Conservation (phyloP, 768 basidiomycete species). For the Hericium alpestre region DNA sequence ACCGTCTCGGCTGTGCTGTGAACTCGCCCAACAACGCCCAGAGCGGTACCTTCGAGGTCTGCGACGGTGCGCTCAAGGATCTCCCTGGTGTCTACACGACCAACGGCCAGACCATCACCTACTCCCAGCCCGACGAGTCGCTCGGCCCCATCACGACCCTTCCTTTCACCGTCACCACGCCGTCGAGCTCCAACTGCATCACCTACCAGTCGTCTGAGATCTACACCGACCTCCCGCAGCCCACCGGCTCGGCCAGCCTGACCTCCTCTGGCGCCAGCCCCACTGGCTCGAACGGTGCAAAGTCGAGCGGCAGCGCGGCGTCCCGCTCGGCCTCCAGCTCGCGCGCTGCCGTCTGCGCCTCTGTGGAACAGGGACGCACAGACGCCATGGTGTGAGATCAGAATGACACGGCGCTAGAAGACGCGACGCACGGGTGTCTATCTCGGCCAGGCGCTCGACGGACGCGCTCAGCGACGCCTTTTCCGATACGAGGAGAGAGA, state of each 20-base stretch:
- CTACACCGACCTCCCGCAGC: conserved; percentile 18
- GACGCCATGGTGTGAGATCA: neutral
- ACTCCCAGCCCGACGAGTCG: conserved; percentile 37
- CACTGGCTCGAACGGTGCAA: neutral
- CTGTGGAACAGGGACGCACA: neutral
- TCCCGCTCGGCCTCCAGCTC: conserved; percentile 15
- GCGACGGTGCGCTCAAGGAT: conserved; percentile 55
- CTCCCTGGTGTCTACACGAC: conserved; percentile 41
- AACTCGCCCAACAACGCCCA: conserved; percentile 60
- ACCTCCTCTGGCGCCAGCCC: neutral
- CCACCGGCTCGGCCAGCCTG: conserved; percentile 2
- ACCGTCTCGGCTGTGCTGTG: conserved; percentile 65
- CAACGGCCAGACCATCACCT: conserved; percentile 32
- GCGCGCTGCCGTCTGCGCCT: conserved; percentile 17
- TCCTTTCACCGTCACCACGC: conserved; percentile 32
- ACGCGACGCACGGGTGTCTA: conserved; percentile 47
- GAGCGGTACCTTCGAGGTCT: conserved; percentile 51
- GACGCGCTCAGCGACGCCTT: conserved; percentile 28
- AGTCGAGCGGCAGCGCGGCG: conserved; percentile 1
- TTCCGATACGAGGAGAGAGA: conserved; percentile 56
- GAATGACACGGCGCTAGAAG: neutral
- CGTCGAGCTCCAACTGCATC: conserved; percentile 35
- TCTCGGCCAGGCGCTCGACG: conserved; percentile 44
- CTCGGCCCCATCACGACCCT: conserved; percentile 31
- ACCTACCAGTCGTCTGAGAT: conserved; percentile 26